phyloP scores from a whole-genome alignment of 2,329 filamentous ascomycete genomes.

The Aaosphaeria pasadenensis region DNA sequence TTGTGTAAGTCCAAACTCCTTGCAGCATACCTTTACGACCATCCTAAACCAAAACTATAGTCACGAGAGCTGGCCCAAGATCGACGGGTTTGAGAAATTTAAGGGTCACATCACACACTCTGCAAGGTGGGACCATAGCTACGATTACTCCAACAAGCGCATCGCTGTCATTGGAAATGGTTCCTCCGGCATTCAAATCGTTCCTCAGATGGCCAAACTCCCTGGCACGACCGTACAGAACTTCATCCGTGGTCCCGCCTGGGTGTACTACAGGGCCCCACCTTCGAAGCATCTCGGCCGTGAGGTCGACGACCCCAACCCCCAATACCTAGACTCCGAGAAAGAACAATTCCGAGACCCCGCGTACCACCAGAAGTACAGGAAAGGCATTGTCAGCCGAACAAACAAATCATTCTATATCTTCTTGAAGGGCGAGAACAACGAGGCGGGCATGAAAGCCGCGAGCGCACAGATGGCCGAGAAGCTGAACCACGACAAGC shows the following conservation, averaged over 20 bases:
- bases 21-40: not conserved
- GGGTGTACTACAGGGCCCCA: constrained; percentile 9
- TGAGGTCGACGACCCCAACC: constrained; percentile 16
- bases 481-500: constrained; percentile 6
- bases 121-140: constrained; percentile 51
- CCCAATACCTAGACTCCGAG: constrained; percentile 14
- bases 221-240: constrained; percentile 16
- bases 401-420: constrained; percentile 20
- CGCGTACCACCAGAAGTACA: constrained; percentile 10
- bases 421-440: constrained; percentile 16
- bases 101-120: constrained; percentile 53
- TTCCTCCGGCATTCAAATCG: constrained; percentile 41
- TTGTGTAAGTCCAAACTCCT: constrained; percentile 15
- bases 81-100: constrained; percentile 47
- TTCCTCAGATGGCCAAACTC: constrained; percentile 23
- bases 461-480: constrained; percentile 13
- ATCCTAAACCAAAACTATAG: not conserved
- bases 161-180: constrained; percentile 35
- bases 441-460: constrained; percentile 13
- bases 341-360: constrained; percentile 16
- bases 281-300: constrained; percentile 16
- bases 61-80: constrained; percentile 41
- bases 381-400: constrained; percentile 15
- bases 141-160: constrained; percentile 29
- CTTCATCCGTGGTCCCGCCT: constrained; percentile 16